Evolutionary conservation across 75 land plant genomes (phyloP), one percentile per base, ranked within the genome.

Genomic region (Larix kaempferi): DNA sequence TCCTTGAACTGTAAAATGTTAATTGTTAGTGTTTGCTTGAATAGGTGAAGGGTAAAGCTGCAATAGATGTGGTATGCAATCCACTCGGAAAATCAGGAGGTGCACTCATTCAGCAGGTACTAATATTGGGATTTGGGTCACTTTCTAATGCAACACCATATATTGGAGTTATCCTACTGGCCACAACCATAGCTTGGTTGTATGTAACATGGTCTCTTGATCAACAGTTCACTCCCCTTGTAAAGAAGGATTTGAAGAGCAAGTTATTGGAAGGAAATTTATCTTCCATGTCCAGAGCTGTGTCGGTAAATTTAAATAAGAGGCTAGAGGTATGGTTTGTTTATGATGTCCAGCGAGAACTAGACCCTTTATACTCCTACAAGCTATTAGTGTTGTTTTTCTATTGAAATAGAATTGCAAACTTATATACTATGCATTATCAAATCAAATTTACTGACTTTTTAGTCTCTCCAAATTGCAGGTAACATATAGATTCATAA

Each of bases 101-200:
- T 64, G 88, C 88, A 37, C 78, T 86, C 26, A 86, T 86, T 55
- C 88, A 86, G 83, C 86, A 83, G 71, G 79, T 86, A 59, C 82
- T 86, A 39, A 86, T 86, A 75, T 86, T 56, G 88, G 26, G 85
- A 11, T 29, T n/a, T 13, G 16, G 44, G 52, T 62, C 65, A 62
- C 80, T 83, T 52, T 92, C 94, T 7, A 86, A 82, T 59, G 91
- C 99, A 17, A 93, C 99, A 56, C 96, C 99, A 19, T 96, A 94
- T 81, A 90, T 96, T 64, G 99, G 99, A 79, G 97, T 90, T 21
- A 84, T 96, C 33, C 86, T 96, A n/a, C 76, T 96, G 81, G 88
- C 90, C 66, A 96, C 94, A 17, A 97, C 93, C 4, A 61, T 89
- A 56, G 89, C 93, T 29, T 96, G 96, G 97, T 77, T 96, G 58